A percentile compares a stretch with the other conserved stretches of the same genome.
phyloP scores from a whole-genome alignment of 208 protist species.

The Leishmania braziliensis region DNA sequence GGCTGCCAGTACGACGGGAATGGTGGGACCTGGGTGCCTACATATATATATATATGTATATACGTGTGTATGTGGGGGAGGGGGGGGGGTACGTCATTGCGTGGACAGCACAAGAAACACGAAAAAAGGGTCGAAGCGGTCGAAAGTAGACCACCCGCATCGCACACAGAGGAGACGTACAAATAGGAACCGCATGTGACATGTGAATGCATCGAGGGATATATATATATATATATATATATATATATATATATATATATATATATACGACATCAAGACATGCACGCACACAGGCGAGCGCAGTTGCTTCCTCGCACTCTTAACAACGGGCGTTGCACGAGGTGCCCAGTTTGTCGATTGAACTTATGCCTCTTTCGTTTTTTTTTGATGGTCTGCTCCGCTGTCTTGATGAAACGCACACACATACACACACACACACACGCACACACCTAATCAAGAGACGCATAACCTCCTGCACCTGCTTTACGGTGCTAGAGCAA shows the following conservation, averaged over 20 bases:
- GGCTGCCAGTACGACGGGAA: not conserved
- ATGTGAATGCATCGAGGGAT: not conserved
- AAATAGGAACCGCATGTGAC: not conserved
- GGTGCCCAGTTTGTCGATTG: not conserved
- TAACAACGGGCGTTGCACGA: not conserved
- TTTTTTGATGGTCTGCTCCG: not conserved
- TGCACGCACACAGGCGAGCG: not conserved
- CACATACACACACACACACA: not conserved
- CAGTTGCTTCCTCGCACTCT: not conserved
- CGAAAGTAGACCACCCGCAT: not conserved
- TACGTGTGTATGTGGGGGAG: not conserved
- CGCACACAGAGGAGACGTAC: not conserved
- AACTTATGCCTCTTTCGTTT: not conserved
- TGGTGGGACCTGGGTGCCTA: not conserved
- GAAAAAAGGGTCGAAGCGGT: not conserved
- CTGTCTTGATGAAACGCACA: not conserved
- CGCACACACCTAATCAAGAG: not conserved
- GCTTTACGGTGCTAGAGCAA: too few species aligned
- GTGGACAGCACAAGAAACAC: not conserved
- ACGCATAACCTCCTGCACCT: not conserved
- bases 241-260: not conserved
- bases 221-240: too few species aligned
- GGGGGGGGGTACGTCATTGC: not conserved
- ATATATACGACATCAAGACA: not conserved
- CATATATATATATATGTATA: too few species aligned